phyloP scores from a whole-genome alignment of 2,329 filamentous ascomycete species.

The Westerdykella sp. region DNA sequence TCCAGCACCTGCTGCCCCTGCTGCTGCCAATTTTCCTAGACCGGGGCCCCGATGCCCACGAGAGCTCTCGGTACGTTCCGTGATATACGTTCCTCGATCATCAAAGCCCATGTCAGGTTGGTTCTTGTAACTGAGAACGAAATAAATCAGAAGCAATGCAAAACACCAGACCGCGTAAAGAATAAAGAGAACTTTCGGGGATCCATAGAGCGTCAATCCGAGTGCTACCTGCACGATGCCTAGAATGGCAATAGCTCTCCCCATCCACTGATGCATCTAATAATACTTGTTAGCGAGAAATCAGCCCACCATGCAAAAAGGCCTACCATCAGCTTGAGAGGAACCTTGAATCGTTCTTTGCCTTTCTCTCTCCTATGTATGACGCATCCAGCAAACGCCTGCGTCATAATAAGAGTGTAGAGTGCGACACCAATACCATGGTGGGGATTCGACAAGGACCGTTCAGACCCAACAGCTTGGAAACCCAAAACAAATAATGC shows the following conservation, averaged over 20 bases:
- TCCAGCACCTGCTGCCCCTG: slow-evolving; percentile 53
- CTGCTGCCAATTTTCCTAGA: slow-evolving; percentile 47
- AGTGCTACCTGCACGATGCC: slow-evolving; percentile 83
- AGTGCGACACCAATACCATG: slow-evolving; percentile 78
- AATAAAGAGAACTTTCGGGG: slow-evolving; percentile 77
- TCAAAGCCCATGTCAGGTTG: slow-evolving; percentile 50
- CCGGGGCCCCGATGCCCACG: slow-evolving; percentile 30
- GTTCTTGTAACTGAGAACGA: slow-evolving; percentile 69
- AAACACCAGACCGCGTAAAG: slow-evolving; percentile 75
- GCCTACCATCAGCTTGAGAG: slow-evolving; percentile 53
- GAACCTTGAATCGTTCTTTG: slow-evolving; percentile 49
- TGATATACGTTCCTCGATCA: slow-evolving; percentile 54
- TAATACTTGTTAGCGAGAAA: slow-evolving; percentile 40
- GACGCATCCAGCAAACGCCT: slow-evolving; percentile 63
- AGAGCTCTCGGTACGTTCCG: slow-evolving; percentile 46
- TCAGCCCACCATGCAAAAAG: not conserved
- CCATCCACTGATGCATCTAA: slow-evolving; percentile 84
- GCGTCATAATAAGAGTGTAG: slow-evolving; percentile 65
- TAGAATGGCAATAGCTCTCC: slow-evolving; percentile 68
- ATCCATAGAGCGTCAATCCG: slow-evolving; percentile 86
- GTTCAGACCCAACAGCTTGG: slow-evolving; percentile 67
- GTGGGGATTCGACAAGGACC: slow-evolving; percentile 73
- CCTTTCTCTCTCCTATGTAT: slow-evolving; percentile 52
- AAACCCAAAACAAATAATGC: slow-evolving; percentile 69
- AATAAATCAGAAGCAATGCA: slow-evolving; percentile 67